A percentile compares a stretch with the other conserved stretches of the same genome.
Evolutionary conservation across 73 alveolate species (phyloP).

Genomic region (Diophrys appendiculata): DNA sequence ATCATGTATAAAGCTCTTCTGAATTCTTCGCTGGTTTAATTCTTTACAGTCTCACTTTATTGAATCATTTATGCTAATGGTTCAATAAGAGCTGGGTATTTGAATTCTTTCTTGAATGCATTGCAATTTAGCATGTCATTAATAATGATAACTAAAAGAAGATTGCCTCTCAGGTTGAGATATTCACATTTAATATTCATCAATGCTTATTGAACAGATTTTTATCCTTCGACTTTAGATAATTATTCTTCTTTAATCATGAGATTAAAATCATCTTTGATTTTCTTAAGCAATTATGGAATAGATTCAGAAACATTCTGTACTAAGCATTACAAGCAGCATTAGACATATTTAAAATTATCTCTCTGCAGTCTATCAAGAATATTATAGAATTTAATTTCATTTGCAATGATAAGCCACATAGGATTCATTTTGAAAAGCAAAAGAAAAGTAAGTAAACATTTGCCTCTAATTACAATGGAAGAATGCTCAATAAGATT

Average conservation of each 20-base stretch:
- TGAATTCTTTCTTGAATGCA: not conserved
- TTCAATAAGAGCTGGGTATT: not conserved
- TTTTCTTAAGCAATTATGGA: too few relatives aligned
- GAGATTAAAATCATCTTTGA: too few relatives aligned
- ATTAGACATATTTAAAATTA: slow-evolving; percentile 66
- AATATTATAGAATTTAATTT: slow-evolving; percentile 68
- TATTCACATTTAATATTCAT: not conserved
- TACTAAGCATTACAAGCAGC: slow-evolving; percentile 69
- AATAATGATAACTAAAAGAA: not conserved
- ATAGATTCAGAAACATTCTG: slow-evolving; percentile 63
- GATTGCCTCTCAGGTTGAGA: slow-evolving; percentile 1
- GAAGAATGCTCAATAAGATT: slow-evolving; percentile 69
- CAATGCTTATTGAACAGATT: too few relatives aligned
- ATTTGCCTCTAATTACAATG: slow-evolving; percentile 83
- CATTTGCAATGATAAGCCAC: slow-evolving; percentile 64
- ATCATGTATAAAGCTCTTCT: slow-evolving; percentile 32
- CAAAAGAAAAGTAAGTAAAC: slow-evolving; percentile 62
- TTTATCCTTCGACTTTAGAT: too few relatives aligned
- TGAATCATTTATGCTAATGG: too few relatives aligned
- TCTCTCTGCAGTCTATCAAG: slow-evolving; percentile 78
- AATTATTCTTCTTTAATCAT: too few relatives aligned
- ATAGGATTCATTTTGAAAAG: slow-evolving; percentile 67
- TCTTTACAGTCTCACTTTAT: too few relatives aligned
- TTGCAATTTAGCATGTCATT: not conserved
- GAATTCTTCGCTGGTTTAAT: too few relatives aligned